Percentiles rank a stretch among this genome's conserved stretches.
These are phyloP conservation scores for Saksenaea oblongispora DNA, from an alignment of 371 early-diverging fungal genomes.

Conservation along the genomic window DNA sequence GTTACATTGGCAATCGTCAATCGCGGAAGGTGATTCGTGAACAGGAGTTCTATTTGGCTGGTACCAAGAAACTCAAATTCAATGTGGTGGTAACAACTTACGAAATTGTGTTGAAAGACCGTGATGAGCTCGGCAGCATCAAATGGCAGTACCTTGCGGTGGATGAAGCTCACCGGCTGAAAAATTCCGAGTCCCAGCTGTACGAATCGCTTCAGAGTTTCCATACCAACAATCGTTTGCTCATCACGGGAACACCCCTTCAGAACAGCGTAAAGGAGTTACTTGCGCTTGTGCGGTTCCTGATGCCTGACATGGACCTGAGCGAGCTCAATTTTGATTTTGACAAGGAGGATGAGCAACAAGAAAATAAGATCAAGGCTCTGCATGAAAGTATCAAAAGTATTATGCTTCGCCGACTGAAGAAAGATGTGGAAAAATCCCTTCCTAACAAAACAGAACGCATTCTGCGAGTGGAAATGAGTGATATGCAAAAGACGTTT, in stretches of 20 bases:
- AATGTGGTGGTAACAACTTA: constrained; percentile 95
- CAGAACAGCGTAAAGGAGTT: constrained; percentile 90
- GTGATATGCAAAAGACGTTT: constrained; percentile 85
- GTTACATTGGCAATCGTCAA: constrained; percentile 87
- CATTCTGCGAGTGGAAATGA: constrained; percentile 92
- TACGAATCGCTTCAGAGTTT: constrained; percentile 82
- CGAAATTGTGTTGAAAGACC: constrained; percentile 93
- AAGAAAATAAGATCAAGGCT: constrained; percentile 83
- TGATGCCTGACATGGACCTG: constrained; percentile 84
- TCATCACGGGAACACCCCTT: constrained; percentile 91
- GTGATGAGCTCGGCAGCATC: constrained; percentile 69
- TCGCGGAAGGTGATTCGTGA: constrained; percentile 87
- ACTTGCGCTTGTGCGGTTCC: constrained; percentile 76
- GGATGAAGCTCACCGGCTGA: constrained; percentile 92
- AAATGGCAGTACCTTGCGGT: constrained; percentile 88
- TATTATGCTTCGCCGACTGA: constrained; percentile 93
- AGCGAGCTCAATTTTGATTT: constrained; percentile 59
- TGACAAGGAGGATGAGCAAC: constrained; percentile 63
- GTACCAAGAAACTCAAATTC: constrained; percentile 71
- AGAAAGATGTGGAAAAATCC: constrained; percentile 97
- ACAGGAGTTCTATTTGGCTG: constrained; percentile 80
- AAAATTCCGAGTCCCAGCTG: constrained; percentile 86
- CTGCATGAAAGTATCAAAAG: constrained; percentile 84
- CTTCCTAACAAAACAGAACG: constrained; percentile 94
- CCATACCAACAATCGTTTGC: constrained; percentile 73